Conservation (phyloP, 176 grass and related monocot species). For the Carex pumila region DNA sequence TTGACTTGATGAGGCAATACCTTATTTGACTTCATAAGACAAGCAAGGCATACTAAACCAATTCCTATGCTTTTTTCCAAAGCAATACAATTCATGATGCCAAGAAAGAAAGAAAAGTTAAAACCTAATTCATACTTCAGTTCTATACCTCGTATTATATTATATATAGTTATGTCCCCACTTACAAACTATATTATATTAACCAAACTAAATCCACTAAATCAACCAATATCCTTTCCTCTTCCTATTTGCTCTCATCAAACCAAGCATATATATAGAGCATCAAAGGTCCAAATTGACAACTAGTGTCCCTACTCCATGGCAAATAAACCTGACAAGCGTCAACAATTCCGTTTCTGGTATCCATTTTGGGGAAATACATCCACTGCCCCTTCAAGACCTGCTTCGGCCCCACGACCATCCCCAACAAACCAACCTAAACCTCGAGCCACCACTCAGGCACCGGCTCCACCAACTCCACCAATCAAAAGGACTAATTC, state of each 20-base stretch:
- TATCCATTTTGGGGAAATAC: neutral
- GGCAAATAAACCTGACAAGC: constrained; percentile 16
- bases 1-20: too few species aligned
- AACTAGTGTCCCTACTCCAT: neutral
- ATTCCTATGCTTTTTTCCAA: neutral
- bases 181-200: too few species aligned
- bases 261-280: neutral
- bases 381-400: neutral
- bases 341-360: constrained; percentile 27
- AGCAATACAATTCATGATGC: neutral
- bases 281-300: neutral
- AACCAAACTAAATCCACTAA: too few species aligned
- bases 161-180: neutral
- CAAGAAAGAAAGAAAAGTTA: neutral
- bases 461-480: neutral
- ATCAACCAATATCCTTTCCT: too few species aligned
- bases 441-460: neutral
- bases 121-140: neutral
- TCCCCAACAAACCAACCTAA: neutral
- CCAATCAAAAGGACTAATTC: neutral
- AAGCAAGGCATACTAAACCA: neutral
- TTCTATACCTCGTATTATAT: neutral
- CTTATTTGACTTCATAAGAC: neutral
- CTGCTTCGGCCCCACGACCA: neutral
- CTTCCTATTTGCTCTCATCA: neutral